These are phyloP conservation scores for Solanum gracilifrons DNA, from an alignment of 257 asterid genomes.

Conservation along the genomic window DNA sequence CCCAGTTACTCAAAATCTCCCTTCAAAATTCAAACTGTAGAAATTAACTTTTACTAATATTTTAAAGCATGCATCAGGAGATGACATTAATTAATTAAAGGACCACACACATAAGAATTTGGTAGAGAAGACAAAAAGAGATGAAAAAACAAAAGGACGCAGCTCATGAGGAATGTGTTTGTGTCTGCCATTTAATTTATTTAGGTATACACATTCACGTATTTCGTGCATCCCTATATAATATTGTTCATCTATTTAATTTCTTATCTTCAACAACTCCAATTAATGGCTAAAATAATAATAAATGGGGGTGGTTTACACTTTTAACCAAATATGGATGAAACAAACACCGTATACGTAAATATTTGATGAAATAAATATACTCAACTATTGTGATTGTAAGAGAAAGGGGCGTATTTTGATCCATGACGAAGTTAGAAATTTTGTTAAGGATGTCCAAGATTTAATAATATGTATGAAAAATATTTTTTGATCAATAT, in stretches of 20 bases:
- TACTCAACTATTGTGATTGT: not conserved
- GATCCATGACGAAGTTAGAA: no score
- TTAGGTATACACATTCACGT: not conserved
- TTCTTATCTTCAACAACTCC: not conserved
- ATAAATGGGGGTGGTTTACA: not conserved
- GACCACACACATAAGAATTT: not conserved
- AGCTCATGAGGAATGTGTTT: conserved; percentile 9
- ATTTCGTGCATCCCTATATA: not conserved
- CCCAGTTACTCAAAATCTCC: accelerated
- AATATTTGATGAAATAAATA: not conserved
- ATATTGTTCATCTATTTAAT: not conserved
- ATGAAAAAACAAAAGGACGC: not conserved
- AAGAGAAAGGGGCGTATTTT: not conserved
- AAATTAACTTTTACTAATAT: not conserved
- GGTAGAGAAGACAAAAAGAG: not conserved
- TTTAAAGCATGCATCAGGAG: not conserved
- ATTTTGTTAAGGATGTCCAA: no score
- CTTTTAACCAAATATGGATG: not conserved
- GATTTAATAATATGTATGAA: no score
- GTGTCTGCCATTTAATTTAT: conserved; percentile 3
- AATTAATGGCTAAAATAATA: not conserved
- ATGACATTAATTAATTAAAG: not conserved
- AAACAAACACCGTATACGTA: not conserved
- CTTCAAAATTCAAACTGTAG: not conserved
- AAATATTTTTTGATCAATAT: no score